Evolutionary conservation across 139 green algal species (phyloP).

Genomic region (Zygnema circumcarinatum): DNA sequence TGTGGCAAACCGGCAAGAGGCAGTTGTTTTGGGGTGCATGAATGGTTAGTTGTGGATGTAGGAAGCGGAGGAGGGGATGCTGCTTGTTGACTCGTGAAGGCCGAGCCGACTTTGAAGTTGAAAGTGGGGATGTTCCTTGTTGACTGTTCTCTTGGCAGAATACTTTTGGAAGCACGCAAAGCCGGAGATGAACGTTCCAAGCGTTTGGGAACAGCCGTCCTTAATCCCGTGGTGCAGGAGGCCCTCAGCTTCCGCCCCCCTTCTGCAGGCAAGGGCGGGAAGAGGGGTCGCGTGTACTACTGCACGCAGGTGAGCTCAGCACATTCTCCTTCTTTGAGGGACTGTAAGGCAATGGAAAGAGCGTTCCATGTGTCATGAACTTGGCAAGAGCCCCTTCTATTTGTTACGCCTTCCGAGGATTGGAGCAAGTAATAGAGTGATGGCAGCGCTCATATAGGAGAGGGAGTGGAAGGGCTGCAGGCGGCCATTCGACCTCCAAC

Average conservation of each 20-base stretch:
- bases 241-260: conserved; percentile 61
- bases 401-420: no score
- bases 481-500: conserved; percentile 77
- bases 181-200: conserved; percentile 82
- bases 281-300: conserved; percentile 87
- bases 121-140: no score
- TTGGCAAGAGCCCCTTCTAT: no score
- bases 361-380: no score
- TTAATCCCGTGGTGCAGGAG: conserved; percentile 89
- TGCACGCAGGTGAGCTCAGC: conserved; percentile 74
- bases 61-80: no score
- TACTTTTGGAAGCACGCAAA: conserved; percentile 78
- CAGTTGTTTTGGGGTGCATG: not conserved
- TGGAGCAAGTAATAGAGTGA: not conserved
- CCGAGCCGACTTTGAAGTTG: no score
- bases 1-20: no score
- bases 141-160: conserved; percentile 60
- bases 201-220: conserved; percentile 86
- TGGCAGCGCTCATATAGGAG: no score
- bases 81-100: no score
- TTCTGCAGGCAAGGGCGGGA: conserved; percentile 63
- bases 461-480: no score
- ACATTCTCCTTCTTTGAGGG: not conserved
- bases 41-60: not conserved
- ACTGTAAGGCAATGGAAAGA: no score